Conservation (phyloP, 176 grass and related monocot species). For the Oryza brachyantha region DNA sequence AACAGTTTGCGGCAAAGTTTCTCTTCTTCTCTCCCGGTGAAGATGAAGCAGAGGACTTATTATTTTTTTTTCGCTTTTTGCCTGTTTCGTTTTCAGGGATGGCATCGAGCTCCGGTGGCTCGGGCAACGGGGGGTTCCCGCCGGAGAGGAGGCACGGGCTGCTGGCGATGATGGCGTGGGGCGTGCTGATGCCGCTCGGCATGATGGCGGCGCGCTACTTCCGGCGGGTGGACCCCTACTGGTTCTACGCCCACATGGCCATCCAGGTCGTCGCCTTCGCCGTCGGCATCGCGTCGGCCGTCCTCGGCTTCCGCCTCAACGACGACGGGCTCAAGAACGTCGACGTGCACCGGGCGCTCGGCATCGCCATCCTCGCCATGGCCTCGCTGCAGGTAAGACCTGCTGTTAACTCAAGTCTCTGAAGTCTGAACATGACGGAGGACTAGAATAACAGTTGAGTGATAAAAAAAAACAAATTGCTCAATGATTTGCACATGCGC, state of each 20-base stretch:
- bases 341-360: conserved; percentile 61
- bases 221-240: conserved; percentile 58
- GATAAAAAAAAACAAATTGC: background rate
- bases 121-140: background rate
- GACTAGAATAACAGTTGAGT: background rate
- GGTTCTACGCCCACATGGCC: conserved; percentile 76
- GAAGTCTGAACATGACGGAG: no score
- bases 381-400: conserved; percentile 61
- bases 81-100: background rate
- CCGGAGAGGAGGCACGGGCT: conserved; percentile 51
- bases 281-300: conserved; percentile 45
- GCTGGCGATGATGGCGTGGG: conserved; percentile 70
- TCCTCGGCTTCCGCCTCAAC: conserved; percentile 65
- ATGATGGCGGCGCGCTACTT: conserved; percentile 70
- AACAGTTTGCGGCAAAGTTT: background rate
- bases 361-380: conserved; percentile 56
- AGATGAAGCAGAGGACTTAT: background rate
- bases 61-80: no score
- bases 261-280: conserved; percentile 51
- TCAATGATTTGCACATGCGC: background rate
- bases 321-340: conserved; percentile 45
- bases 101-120: background rate
- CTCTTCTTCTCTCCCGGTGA: no score
- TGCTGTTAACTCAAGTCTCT: background rate
- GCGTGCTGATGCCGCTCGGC: conserved; percentile 72